These are phyloP conservation scores for Fusarium aywerte DNA, from an alignment of 2,329 filamentous ascomycete genomes.

Conservation along the genomic window DNA sequence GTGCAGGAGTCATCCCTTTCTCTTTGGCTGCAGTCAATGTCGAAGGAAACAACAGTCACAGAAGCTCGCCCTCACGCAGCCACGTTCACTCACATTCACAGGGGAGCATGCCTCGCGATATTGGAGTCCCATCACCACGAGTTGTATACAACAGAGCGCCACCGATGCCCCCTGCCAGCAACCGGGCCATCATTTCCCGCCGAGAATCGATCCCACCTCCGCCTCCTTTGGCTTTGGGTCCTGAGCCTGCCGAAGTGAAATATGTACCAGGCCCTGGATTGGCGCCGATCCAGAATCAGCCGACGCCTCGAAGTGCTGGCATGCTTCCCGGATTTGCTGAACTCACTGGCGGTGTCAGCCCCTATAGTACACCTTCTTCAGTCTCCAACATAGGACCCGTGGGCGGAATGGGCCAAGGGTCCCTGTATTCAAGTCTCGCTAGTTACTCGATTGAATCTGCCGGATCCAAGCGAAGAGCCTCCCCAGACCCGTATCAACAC, in stretches of 20 bases:
- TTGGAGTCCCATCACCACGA: conserved; percentile 55
- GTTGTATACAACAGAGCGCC: conserved; percentile 54
- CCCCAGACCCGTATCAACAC: conserved; percentile 55
- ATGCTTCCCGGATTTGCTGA: conserved; percentile 71
- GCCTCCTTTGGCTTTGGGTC: conserved; percentile 45
- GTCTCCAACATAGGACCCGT: conserved; percentile 49
- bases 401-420: conserved; percentile 53
- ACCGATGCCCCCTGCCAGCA: conserved; percentile 46
- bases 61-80: conserved; percentile 53
- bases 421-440: conserved; percentile 50
- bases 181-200: conserved; percentile 54
- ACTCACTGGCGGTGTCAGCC: conserved; percentile 71
- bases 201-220: conserved; percentile 55
- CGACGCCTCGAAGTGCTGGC: conserved; percentile 54
- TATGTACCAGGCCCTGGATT: conserved; percentile 56
- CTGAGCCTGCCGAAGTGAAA: conserved; percentile 48
- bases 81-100: conserved; percentile 60
- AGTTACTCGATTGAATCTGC: conserved; percentile 53
- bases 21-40: conserved; percentile 69
- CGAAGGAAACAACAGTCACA: conserved; percentile 55
- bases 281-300: conserved; percentile 63
- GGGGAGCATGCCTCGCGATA: conserved; percentile 57
- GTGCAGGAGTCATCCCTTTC: conserved; percentile 90
- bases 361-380: conserved; percentile 64
- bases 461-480: conserved; percentile 64